These are phyloP conservation scores for Pseudocercospora macadamiae DNA, from an alignment of 2,329 filamentous ascomycete genomes.

Conservation along the genomic window DNA sequence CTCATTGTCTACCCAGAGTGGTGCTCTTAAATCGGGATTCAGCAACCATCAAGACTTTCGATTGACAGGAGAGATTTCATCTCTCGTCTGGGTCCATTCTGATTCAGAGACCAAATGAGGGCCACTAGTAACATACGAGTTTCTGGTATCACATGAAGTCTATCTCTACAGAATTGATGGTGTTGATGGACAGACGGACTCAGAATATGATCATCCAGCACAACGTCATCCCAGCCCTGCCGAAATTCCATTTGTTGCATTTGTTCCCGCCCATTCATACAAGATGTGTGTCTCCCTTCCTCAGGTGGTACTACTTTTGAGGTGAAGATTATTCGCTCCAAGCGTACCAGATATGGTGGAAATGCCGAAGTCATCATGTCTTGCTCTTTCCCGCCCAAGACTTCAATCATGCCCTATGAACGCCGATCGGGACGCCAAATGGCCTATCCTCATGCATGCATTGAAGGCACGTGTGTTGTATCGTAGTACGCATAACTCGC, in stretches of 20 bases:
- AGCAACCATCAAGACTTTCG: too few species aligned
- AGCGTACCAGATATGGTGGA: neutral
- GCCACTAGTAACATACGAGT: neutral
- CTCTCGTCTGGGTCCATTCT: too few species aligned
- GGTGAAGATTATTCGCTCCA: neutral
- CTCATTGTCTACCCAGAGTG: too few species aligned
- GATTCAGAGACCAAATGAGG: too few species aligned
- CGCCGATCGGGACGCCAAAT: neutral
- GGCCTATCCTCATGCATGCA: neutral
- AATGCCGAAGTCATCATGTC: neutral
- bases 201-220: neutral
- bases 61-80: too few species aligned
- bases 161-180: conserved; percentile 4
- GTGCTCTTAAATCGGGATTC: too few species aligned
- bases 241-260: neutral
- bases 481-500: conserved; percentile 19
- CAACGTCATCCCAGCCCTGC: neutral
- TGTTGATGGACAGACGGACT: neutral
- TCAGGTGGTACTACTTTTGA: neutral
- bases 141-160: conserved; percentile 3
- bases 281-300: neutral
- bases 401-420: neutral
- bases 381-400: neutral
- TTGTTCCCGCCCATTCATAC: neutral
- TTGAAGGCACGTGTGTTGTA: neutral